Evolutionary conservation across 331 rosid species (phyloP), one percentile per base, ranked within the genome.

Genomic region (Quercus tomentella): DNA sequence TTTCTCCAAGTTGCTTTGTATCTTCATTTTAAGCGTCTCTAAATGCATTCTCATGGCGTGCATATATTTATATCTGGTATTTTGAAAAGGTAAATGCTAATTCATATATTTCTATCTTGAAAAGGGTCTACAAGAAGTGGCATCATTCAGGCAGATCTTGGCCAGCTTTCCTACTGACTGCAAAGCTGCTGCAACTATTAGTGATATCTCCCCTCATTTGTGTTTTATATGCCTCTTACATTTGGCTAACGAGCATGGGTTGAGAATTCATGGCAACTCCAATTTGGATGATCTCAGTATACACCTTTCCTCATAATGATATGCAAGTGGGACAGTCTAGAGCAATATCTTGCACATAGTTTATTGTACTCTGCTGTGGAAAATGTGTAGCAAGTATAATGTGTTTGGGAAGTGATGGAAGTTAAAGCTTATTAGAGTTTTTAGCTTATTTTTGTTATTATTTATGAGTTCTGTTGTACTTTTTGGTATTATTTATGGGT

Each of bases 171-270:
- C 96, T 43, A 71, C 79, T 5, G 92, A 89, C 58, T 90, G 94
- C 90, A 83, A 80, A 35, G 98, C 97, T 22, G 97, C 96, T 43
- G 84, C 85, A 81, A 88, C 85, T 25, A 80, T 87, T 54, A 72
- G 84, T 43, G 97, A 95, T 77, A 92, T 91, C 76, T 96, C 99
- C 61, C 97, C 99, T 58, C 98, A 96, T 82, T 56, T 93, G 81
- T 84, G 92, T 78, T 86, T 89, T 86, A 89, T 89, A 57, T 89
- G 90, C 85, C 58, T 86, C 22, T 74, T 89, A 56, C 90, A 89
- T 84, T 81, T 89, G 43, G 92, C 92, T 18, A 86, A 84, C 43
- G 89, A 89, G 77, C 87, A 89, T 70, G 92, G 90, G 12, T 80
- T 84, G 83, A 78, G 85, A 69, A 82, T 89, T 69, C 72, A 78